A percentile compares a stretch with the other conserved stretches of the same genome.
Conservation (phyloP, 1,284 basidiomycete genomes). For the Malassezia psittaci region DNA sequence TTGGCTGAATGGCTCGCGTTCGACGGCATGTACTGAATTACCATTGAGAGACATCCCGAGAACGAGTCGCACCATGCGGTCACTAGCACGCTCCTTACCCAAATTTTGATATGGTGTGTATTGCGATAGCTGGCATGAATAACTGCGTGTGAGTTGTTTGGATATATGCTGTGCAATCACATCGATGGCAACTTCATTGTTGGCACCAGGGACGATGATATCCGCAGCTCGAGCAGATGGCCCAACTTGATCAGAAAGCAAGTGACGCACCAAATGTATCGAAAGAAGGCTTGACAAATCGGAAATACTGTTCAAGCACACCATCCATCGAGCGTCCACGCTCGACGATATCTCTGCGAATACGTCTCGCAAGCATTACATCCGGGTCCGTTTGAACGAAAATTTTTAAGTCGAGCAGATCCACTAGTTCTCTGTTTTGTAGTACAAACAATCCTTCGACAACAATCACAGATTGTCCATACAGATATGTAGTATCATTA, state of each 20-base stretch:
- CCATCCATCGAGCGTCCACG: constrained; percentile 75
- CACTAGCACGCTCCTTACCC: neutral
- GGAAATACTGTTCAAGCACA: constrained; percentile 82
- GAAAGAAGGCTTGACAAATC: constrained; percentile 74
- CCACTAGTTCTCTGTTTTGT: constrained; percentile 58
- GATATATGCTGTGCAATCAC: constrained; percentile 83
- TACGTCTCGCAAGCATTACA: constrained; percentile 86
- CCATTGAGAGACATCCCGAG: constrained; percentile 2
- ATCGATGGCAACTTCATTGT: constrained; percentile 61
- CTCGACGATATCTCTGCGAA: constrained; percentile 76
- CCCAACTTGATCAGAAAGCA: constrained; percentile 54
- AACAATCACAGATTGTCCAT: constrained; percentile 90
- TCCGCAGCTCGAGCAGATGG: constrained; percentile 78
- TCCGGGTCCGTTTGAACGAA: constrained; percentile 69
- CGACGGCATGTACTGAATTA: neutral
- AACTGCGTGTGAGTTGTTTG: constrained; percentile 56
- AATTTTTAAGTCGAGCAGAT: constrained; percentile 80
- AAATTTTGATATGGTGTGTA: neutral
- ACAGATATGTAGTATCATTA: constrained; percentile 77
- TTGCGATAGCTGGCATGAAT: neutral
- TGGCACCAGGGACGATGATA: constrained; percentile 44
- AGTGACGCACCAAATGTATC: constrained; percentile 61
- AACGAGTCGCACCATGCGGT: neutral
- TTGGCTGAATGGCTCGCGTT: constrained; percentile 9
- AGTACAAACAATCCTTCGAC: constrained; percentile 88